phyloP scores from a whole-genome alignment of 2,329 filamentous ascomycete genomes.

The Alternaria atra region DNA sequence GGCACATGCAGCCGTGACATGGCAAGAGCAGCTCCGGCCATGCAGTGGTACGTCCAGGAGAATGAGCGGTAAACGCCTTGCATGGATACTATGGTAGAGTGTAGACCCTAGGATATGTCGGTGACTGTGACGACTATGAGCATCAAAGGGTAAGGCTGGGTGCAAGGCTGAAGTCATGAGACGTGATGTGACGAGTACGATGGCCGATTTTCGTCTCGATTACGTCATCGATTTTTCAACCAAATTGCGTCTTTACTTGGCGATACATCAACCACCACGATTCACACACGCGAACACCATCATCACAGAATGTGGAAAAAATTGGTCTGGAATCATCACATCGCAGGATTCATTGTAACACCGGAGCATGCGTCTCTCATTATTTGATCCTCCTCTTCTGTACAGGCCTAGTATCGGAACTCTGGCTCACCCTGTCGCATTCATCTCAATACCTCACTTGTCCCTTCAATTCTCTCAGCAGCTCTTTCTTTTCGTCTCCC shows the following conservation, averaged over 20 bases:
- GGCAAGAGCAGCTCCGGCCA: neutral
- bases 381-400: too few species aligned
- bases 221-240: neutral
- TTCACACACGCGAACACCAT: too few species aligned
- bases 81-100: neutral
- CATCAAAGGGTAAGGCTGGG: neutral
- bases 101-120: neutral
- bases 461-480: too few species aligned
- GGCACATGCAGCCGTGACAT: neutral
- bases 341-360: too few species aligned
- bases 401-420: too few species aligned
- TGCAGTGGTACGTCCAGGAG: neutral
- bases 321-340: too few species aligned
- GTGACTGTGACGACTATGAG: neutral
- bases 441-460: too few species aligned
- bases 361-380: too few species aligned
- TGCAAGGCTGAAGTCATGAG: slow-evolving; percentile 1
- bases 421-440: too few species aligned
- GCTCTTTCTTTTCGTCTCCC: too few species aligned
- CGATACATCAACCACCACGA: too few species aligned
- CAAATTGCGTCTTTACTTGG: neutral
- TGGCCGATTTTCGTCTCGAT: neutral
- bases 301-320: too few species aligned
- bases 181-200: neutral
- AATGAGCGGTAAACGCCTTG: slow-evolving; percentile 13